phyloP scores from a whole-genome alignment of 352 stramenopile genomes.

The Phytopythium ostracodes region DNA sequence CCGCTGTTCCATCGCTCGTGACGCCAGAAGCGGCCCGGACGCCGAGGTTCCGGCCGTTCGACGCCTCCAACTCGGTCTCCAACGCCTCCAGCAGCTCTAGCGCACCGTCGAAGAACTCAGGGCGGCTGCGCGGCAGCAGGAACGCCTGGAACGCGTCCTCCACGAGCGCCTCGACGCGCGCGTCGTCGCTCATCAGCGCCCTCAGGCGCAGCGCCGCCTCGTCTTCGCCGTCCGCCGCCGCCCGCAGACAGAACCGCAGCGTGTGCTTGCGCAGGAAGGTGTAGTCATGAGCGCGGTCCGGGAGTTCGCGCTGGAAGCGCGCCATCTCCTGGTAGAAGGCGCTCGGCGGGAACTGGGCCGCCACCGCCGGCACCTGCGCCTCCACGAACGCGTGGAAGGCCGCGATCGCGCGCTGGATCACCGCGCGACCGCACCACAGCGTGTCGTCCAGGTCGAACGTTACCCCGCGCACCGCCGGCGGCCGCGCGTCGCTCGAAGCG shows the following conservation, averaged over 20 bases:
- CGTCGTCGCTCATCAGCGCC: conserved; percentile 1
- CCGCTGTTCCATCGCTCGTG: not conserved
- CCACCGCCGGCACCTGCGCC: conserved; percentile 25
- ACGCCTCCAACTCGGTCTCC: conserved; percentile 19
- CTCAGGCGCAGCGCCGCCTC: not conserved
- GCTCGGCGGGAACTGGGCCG: conserved; percentile 32
- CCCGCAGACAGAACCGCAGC: conserved; percentile 38
- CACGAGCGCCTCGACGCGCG: conserved; percentile 29
- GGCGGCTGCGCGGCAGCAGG: conserved; percentile 47
- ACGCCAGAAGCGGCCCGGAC: not conserved
- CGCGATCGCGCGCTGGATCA: conserved; percentile 38
- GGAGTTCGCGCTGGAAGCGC: conserved; percentile 36
- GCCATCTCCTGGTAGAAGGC: conserved; percentile 38
- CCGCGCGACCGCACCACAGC: conserved; percentile 55
- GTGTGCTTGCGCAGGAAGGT: conserved; percentile 63
- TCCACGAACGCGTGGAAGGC: conserved; percentile 50
- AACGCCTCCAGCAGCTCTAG: conserved; percentile 42
- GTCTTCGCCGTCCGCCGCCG: not conserved
- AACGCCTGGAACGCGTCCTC: conserved; percentile 59
- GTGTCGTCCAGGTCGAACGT: conserved; percentile 84
- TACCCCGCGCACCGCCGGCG: conserved; percentile 34
- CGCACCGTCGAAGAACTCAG: conserved; percentile 56
- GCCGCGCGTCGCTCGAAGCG: not conserved
- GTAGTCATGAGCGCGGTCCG: conserved; percentile 55
- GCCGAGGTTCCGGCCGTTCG: not conserved